Evolutionary conservation across 345 rosid species (phyloP).

Genomic region (Linum lewisii): DNA sequence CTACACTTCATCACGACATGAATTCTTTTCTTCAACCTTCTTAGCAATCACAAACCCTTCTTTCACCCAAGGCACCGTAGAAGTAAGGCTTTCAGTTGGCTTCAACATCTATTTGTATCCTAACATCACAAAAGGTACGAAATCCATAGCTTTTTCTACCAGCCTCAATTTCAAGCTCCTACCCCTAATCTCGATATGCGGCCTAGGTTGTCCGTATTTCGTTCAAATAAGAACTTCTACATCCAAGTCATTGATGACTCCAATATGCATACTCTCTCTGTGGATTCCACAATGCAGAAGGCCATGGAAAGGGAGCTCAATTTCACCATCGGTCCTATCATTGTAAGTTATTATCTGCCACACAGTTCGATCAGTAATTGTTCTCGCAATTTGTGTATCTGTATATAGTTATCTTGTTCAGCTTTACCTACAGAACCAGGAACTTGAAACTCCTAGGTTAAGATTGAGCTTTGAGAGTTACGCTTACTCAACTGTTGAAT

Average conservation of each 20-base stretch:
- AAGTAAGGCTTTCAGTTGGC: no score
- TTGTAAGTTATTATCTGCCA: constrained; percentile 43
- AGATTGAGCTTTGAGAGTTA: neutral
- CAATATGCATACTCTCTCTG: constrained; percentile 94
- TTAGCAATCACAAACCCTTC: no score
- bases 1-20: no score
- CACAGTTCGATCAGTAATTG: neutral
- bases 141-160: no score
- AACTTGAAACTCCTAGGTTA: neutral
- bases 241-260: constrained; percentile 94
- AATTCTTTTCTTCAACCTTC: no score
- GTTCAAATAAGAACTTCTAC: constrained; percentile 85
- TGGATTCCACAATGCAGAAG: constrained; percentile 79
- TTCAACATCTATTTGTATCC: no score
- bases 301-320: constrained; percentile 50
- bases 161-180: no score
- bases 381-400: neutral
- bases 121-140: no score
- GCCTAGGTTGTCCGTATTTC: constrained; percentile 72
- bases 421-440: neutral
- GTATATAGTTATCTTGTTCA: no score
- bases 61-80: no score
- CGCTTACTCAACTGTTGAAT: no score
- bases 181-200: no score
- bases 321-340: constrained; percentile 59